Conservation (phyloP, 495 filamentous ascomycete species). For the Aspergillus saccharolyticus region DNA sequence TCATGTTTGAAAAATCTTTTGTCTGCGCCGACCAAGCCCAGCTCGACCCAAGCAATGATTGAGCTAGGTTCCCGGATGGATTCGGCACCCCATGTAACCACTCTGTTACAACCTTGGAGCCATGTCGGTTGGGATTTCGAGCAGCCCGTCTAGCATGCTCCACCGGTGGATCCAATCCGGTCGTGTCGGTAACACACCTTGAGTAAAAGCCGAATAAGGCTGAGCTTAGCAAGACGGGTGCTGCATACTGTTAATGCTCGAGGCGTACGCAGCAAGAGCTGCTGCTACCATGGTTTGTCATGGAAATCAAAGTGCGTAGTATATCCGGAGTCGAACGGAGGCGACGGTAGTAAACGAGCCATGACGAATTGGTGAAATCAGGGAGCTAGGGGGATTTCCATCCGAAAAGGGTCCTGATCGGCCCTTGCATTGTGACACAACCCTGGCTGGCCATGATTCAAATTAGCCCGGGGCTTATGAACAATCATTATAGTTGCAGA, state of each 20-base stretch:
- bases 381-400: no score
- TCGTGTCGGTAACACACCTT: background rate
- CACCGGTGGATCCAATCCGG: background rate
- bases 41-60: background rate
- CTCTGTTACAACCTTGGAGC: background rate
- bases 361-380: background rate
- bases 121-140: background rate
- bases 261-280: no score
- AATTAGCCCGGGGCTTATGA: background rate
- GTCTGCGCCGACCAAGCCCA: background rate
- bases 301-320: background rate
- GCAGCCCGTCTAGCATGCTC: background rate
- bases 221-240: no score
- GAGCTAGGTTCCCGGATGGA: background rate
- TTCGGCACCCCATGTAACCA: slow-evolving; percentile 1
- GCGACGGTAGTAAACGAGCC: background rate
- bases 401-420: background rate
- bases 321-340: no score
- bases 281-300: background rate
- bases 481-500: background rate
- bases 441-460: background rate
- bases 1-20: background rate
- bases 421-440: background rate
- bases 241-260: no score
- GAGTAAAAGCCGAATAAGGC: background rate